Evolutionary conservation across 306 rosid species (phyloP), one percentile per base, ranked within the genome.

Genomic region (Aeschynomene evenia): DNA sequence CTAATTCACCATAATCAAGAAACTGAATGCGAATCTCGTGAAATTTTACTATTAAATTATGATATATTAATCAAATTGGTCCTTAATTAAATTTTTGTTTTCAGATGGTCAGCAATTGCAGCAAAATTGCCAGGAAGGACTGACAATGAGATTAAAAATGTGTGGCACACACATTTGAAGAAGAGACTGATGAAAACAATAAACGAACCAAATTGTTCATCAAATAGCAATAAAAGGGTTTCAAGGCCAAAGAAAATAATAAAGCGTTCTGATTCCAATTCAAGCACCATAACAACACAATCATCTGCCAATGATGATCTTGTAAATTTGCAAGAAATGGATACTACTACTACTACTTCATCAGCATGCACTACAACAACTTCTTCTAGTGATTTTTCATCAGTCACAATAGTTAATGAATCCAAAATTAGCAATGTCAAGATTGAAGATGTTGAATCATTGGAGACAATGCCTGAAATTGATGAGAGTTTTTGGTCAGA

Each of bases 121-220:
- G 95, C 96, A 7, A 80, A 79, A 50, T 81, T 95, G 64, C 95
- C 97, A 2, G 99, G 99, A 12, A 78, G 99, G 77, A 91, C 97
- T 0, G 99, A 95, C 67, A 95, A 94, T 7, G 98, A 90, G 76
- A 88, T 94, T 13, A 94, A 94, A 76, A 94, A 90, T 71, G 96
- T 94, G 14, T 95, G 99, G 99, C 99, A 91, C 72, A 91, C 99
- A 13, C 89, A 91, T 76, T 85, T 95, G 88, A 95, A 91, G 88
- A 95, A 95, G 87, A 83, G 83, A 66, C 72, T 75, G 13, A 71
- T 33, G 7, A 78, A 80, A 76, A 43, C 79, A 24, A n/a, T n/a
- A n/a, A 55, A 46, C 9, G 33, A 57, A 11, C n/a, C 63, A 23
- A 40, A 36, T 40, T 12, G 4, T 9, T 39, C 45, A 13, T 20